Evolutionary conservation across 805 yeast genomes (phyloP).

Genomic region (Metschnikowia corniflorae): DNA sequence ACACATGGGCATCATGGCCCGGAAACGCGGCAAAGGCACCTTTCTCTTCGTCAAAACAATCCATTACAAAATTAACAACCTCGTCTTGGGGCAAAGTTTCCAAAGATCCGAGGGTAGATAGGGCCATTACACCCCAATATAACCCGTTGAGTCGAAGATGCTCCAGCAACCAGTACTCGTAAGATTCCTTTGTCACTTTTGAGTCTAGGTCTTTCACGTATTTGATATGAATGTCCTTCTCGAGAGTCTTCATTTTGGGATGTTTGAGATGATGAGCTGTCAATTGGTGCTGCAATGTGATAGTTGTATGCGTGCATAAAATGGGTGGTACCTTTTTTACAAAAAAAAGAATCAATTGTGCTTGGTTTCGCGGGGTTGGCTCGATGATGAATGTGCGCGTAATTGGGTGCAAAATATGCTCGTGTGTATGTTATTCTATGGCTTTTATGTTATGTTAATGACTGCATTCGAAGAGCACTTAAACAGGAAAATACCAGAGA

Average conservation of each 20-base stretch:
- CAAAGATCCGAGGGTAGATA: slow-evolving; percentile 54
- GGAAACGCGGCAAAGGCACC: slow-evolving; percentile 94
- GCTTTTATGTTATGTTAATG: no score
- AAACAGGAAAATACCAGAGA: no score
- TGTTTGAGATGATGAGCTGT: no score
- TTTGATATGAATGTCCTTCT: slow-evolving; percentile 26
- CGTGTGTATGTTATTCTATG: no score
- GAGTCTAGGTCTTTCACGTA: slow-evolving; percentile 37
- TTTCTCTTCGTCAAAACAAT: slow-evolving; percentile 53
- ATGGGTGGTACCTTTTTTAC: no score
- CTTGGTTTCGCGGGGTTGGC: no score
- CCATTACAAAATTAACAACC: slow-evolving; percentile 62
- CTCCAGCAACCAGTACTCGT: slow-evolving; percentile 84
- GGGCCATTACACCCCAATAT: slow-evolving; percentile 90
- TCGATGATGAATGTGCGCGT: no score
- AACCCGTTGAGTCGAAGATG: slow-evolving; percentile 88
- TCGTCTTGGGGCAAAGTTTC: slow-evolving; percentile 56
- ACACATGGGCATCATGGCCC: slow-evolving; percentile 81
- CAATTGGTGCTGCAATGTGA: no score
- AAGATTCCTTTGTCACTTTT: slow-evolving; percentile 41
- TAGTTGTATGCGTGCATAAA: no score
- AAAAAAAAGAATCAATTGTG: no score
- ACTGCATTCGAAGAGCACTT: no score
- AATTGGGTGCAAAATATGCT: no score
- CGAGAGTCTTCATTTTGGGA: slow-evolving; percentile 2